These are phyloP conservation scores for Euphorbia neoarborescens DNA, from an alignment of 441 rosid species.

Conservation along the genomic window DNA sequence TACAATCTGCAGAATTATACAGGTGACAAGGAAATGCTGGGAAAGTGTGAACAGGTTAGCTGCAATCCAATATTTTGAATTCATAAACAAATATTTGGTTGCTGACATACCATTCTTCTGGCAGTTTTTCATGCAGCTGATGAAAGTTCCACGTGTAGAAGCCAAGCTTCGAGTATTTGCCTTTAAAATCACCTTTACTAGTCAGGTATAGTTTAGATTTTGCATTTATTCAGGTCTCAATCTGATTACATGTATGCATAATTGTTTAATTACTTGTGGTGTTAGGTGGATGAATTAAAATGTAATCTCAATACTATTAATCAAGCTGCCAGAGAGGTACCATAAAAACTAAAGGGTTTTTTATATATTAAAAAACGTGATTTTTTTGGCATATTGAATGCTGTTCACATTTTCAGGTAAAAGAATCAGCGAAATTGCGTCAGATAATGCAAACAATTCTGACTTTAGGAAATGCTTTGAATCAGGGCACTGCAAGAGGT, in stretches of 20 bases:
- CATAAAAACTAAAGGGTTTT: slow-evolving; percentile 8
- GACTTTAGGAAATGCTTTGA: slow-evolving; percentile 90
- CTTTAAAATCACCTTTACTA: slow-evolving; percentile 73
- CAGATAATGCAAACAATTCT: slow-evolving; percentile 97
- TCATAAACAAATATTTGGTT: slow-evolving; percentile 18
- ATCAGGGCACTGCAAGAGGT: slow-evolving; percentile 99
- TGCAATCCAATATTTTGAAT: slow-evolving; percentile 21
- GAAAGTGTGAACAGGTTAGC: slow-evolving; percentile 91
- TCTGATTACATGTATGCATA: slow-evolving; percentile 5
- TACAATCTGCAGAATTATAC: slow-evolving; percentile 56
- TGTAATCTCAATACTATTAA: slow-evolving; percentile 57
- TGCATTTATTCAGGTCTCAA: slow-evolving; percentile 15
- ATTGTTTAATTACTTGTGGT: slow-evolving; percentile 6
- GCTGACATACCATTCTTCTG: slow-evolving; percentile 23
- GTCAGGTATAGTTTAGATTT: slow-evolving; percentile 50
- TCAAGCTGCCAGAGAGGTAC: slow-evolving; percentile 74
- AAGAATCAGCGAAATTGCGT: slow-evolving; percentile 78
- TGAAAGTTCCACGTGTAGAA: slow-evolving; percentile 95
- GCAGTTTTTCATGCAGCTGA: slow-evolving; percentile 87
- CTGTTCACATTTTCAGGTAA: slow-evolving; percentile 49
- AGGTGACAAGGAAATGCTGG: slow-evolving; percentile 86
- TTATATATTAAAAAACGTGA: slow-evolving; percentile 12
- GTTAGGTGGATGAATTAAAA: slow-evolving; percentile 77
- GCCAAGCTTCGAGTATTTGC: slow-evolving; percentile 92
- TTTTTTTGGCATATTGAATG: slow-evolving; percentile 20